A percentile compares a stretch with the other conserved stretches of the same genome.
Evolutionary conservation across 176 grass and related monocot genomes (phyloP).

Genomic region (Cenchrus purpureus): DNA sequence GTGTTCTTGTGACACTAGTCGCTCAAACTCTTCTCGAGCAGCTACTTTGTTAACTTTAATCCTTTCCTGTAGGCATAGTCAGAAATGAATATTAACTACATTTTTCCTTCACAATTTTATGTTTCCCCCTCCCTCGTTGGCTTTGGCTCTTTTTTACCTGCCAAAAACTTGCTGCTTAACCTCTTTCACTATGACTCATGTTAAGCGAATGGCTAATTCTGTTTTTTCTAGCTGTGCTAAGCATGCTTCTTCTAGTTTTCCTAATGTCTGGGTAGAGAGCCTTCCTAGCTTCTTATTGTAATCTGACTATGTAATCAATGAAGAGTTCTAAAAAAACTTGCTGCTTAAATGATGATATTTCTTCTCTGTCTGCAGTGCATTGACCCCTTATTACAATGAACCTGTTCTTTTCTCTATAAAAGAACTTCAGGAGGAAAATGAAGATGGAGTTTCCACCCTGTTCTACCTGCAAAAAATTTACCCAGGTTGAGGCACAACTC

Average conservation of each 20-base stretch:
- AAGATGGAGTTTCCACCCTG: conserved; percentile 90
- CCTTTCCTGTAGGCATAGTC: neutral
- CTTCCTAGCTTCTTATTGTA: no score
- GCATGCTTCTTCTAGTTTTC: no score
- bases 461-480: conserved; percentile 98
- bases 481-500: conserved; percentile 61
- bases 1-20: neutral
- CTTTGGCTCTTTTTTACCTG: conserved; percentile 30
- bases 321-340: neutral
- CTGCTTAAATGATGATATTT: conserved; percentile 27
- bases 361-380: conserved; percentile 52
- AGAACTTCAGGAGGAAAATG: conserved; percentile 83
- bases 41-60: neutral
- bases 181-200: no score
- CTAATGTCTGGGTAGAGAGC: no score
- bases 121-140: neutral
- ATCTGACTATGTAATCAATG: no score
- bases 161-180: conserved; percentile 18
- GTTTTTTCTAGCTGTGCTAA: no score
- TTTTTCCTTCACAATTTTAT: conserved; percentile 21
- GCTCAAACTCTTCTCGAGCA: neutral
- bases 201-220: no score
- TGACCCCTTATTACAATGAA: conserved; percentile 89
- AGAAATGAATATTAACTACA: neutral
- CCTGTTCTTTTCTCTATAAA: conserved; percentile 78